Percentiles rank a stretch among this genome's conserved stretches.
phyloP scores from a whole-genome alignment of 2,329 filamentous ascomycete species.

The Fonsecaea multimorphosa region DNA sequence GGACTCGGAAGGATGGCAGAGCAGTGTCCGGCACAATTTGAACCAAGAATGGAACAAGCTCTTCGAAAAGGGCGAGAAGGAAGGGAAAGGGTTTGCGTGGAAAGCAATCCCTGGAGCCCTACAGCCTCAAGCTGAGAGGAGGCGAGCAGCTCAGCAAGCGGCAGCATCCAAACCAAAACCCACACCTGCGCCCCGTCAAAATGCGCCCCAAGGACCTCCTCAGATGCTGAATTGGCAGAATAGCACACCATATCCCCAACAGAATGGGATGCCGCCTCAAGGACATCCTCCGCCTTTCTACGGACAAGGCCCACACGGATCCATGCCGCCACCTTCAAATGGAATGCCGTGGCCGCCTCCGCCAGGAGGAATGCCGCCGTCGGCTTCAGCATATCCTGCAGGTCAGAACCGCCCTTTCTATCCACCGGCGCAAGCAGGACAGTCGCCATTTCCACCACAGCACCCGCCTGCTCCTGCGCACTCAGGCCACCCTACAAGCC shows the following conservation, averaged over 20 bases:
- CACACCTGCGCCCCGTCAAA: conserved; percentile 29
- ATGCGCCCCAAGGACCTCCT: conserved; percentile 31
- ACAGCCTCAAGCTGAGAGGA: conserved; percentile 37
- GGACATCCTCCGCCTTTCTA: conserved; percentile 33
- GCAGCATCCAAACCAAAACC: conserved; percentile 36
- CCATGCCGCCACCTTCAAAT: conserved; percentile 36
- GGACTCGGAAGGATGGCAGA: conserved; percentile 69
- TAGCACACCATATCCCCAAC: conserved; percentile 33
- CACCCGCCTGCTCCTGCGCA: conserved; percentile 19
- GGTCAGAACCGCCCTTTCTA: conserved; percentile 27
- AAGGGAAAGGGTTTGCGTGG: conserved; percentile 70
- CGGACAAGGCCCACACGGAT: conserved; percentile 32
- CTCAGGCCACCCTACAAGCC: conserved; percentile 16
- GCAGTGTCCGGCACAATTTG: conserved; percentile 70
- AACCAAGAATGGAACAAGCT: conserved; percentile 59
- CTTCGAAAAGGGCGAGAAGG: conserved; percentile 66
- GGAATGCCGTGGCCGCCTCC: conserved; percentile 36
- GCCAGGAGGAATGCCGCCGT: conserved; percentile 25
- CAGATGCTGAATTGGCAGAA: conserved; percentile 37
- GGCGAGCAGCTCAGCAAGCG: conserved; percentile 34
- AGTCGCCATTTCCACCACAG: conserved; percentile 23
- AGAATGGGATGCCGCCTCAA: conserved; percentile 33
- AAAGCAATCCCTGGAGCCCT: conserved; percentile 59
- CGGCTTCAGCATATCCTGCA: conserved; percentile 18
- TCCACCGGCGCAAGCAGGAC: conserved; percentile 20